A percentile compares a stretch with the other conserved stretches of the same genome.
Evolutionary conservation across 805 yeast genomes (phyloP).

Genomic region (Yamadazyma scolyti): DNA sequence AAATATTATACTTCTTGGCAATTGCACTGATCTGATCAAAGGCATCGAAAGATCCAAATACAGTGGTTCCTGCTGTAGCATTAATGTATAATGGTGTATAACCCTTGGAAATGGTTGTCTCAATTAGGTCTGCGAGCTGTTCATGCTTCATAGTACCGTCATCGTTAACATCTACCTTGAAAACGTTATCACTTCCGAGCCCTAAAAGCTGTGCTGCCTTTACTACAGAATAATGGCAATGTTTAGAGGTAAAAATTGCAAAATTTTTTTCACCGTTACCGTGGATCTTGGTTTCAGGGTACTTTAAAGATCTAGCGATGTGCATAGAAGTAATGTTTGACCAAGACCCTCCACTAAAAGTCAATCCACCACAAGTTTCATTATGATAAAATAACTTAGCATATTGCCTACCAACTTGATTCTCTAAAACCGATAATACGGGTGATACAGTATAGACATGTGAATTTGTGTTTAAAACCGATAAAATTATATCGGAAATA

Average conservation of each 20-base stretch:
- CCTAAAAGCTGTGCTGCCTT: conserved; percentile 79
- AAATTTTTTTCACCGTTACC: conserved; percentile 56
- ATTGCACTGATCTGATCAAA: conserved; percentile 51
- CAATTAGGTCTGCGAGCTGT: conserved; percentile 45
- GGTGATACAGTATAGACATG: conserved; percentile 88
- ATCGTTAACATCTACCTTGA: conserved; percentile 55
- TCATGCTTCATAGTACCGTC: conserved; percentile 56
- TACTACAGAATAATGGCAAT: conserved; percentile 76
- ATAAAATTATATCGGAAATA: conserved; percentile 63
- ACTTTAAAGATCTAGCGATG: conserved; percentile 61
- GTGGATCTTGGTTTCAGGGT: conserved; percentile 61
- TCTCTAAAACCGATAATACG: conserved; percentile 70
- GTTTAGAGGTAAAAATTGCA: conserved; percentile 68
- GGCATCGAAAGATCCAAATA: conserved; percentile 78
- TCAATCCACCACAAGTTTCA: conserved; percentile 69
- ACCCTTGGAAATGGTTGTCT: conserved; percentile 46
- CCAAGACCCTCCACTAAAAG: conserved; percentile 87
- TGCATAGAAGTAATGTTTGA: conserved; percentile 78
- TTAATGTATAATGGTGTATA: conserved; percentile 70
- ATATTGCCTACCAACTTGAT: conserved; percentile 61
- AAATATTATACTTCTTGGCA: conserved; percentile 51
- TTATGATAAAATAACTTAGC: conserved; percentile 59
- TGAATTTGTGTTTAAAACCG: conserved; percentile 74
- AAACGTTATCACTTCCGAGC: conserved; percentile 57
- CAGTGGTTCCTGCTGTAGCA: conserved; percentile 89